Conservation (phyloP, 495 filamentous ascomycete species). For the Penicillium roqueforti region DNA sequence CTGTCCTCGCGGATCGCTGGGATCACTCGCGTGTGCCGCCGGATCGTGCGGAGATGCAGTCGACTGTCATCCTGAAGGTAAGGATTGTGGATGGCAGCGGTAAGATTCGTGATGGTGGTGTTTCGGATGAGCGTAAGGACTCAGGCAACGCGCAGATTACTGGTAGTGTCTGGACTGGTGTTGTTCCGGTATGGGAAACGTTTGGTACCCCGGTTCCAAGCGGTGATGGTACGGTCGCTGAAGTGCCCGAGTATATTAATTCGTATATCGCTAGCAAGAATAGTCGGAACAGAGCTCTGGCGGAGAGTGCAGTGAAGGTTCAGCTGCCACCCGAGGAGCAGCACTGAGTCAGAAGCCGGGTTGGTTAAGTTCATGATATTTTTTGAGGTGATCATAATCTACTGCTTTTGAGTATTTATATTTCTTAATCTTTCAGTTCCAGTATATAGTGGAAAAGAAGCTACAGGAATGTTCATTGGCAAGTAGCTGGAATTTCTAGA, state of each 20-base stretch:
- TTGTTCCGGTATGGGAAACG: constrained; percentile 67
- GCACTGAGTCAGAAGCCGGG: constrained; percentile 30
- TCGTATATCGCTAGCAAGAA: constrained; percentile 56
- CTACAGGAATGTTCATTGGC: not conserved
- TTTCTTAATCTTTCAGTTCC: not conserved
- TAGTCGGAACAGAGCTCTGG: constrained; percentile 46
- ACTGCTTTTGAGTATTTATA: too few relatives aligned
- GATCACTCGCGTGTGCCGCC: constrained; percentile 66
- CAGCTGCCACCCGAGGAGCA: constrained; percentile 37
- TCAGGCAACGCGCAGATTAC: constrained; percentile 55
- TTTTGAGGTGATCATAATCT: too few relatives aligned
- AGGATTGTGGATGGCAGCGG: constrained; percentile 67
- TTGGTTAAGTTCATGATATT: too few relatives aligned
- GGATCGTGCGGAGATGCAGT: constrained; percentile 68
- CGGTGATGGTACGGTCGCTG: constrained; percentile 54
- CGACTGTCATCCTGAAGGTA: constrained; percentile 71
- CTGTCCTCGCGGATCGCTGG: constrained; percentile 67
- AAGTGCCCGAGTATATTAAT: constrained; percentile 60
- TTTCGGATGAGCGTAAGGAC: constrained; percentile 70
- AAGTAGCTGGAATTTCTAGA: not conserved
- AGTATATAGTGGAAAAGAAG: not conserved
- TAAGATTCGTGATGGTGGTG: constrained; percentile 67
- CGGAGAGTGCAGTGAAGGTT: constrained; percentile 42
- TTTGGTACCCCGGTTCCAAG: constrained; percentile 66
- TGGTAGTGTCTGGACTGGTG: constrained; percentile 70